Evolutionary conservation across 768 basidiomycete genomes (phyloP).

Genomic region (Collybiopsis confluens): DNA sequence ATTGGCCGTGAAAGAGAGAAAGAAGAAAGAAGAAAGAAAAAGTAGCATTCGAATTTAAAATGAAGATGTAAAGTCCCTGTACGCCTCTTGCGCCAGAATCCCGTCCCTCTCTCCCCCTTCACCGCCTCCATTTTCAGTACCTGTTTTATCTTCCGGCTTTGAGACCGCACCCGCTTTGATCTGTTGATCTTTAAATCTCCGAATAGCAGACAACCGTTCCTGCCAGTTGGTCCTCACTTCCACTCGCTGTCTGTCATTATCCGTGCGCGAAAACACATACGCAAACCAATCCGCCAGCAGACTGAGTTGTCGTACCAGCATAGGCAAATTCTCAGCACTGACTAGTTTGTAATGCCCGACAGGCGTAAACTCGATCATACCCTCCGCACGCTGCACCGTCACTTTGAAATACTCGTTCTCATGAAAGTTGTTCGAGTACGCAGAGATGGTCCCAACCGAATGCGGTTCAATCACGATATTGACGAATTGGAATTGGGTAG

Average conservation of each 20-base stretch:
- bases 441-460: conserved; percentile 77
- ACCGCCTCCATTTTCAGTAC: conserved; percentile 15
- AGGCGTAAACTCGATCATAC: conserved; percentile 93
- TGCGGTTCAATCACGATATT: conserved; percentile 97
- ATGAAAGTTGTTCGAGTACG: conserved; percentile 78
- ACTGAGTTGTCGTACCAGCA: conserved; percentile 86
- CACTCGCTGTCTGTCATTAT: conserved; percentile 60
- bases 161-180: conserved; percentile 5
- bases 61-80: conserved; percentile 49
- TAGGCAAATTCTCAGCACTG: conserved; percentile 79
- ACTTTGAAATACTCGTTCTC: conserved; percentile 97
- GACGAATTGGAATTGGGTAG: conserved; percentile 93
- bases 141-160: conserved; percentile 11
- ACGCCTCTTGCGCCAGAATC: conserved; percentile 48
- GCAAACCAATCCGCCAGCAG: conserved; percentile 89
- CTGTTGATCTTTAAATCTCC: conserved; percentile 53
- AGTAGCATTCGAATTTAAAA: background rate
- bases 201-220: conserved; percentile 71
- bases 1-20: background rate
- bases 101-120: conserved; percentile 28
- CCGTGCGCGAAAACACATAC: conserved; percentile 73
- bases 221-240: conserved; percentile 93
- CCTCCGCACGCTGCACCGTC: conserved; percentile 78
- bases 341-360: conserved; percentile 93
- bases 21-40: background rate